Evolutionary conservation across 176 grass and related monocot species (phyloP), one percentile per base, ranked within the genome.

Genomic region (Musa acuminata): DNA sequence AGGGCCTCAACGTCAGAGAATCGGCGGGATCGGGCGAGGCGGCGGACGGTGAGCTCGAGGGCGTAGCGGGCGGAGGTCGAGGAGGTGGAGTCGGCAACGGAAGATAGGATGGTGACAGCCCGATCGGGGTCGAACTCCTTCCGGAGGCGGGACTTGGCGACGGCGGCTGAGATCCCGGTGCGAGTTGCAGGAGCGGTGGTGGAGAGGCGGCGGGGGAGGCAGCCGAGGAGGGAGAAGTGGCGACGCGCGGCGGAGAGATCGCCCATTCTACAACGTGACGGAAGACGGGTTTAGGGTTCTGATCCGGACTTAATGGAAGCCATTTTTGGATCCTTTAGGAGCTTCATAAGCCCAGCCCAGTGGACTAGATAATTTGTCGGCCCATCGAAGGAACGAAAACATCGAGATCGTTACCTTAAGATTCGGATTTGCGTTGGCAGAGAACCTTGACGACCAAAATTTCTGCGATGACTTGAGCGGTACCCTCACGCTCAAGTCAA

Each of bases 101-200:
- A 71, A 20, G 83, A 87, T 25, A 97, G 68, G 73, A 89, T 51
- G 73, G 87, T 81, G 76, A 92, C 20, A 59, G 63, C 29, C 51
- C 81, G 83, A 82, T 87, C 80, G 13, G 87, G 74, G 57, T 92
- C 77, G 80, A 80, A 79, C 82, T 92, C 93, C 10, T 21, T 63
- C 59, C 81, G 81, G 71, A 96, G 88, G 53, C 75, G 79, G 12
- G 67, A 79, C 62, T 82, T 85, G 72, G 26, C 63, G 13, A 24
- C 60, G 20, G 73, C 29, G 0, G 19, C 16, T 4, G 86, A 22
- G 35, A 80, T 73, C 14, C 22, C n/a, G 14, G 17, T 72, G 2
- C 13, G 76, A 9, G 14, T 19, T 13, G 62, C 11, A 19, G 19
- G 14, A 14, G 82, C 13, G 64, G 50, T 48, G 69, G 84, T 75